Evolutionary conservation across 768 basidiomycete genomes (phyloP).

Genomic region (Mycena sanguinolenta): DNA sequence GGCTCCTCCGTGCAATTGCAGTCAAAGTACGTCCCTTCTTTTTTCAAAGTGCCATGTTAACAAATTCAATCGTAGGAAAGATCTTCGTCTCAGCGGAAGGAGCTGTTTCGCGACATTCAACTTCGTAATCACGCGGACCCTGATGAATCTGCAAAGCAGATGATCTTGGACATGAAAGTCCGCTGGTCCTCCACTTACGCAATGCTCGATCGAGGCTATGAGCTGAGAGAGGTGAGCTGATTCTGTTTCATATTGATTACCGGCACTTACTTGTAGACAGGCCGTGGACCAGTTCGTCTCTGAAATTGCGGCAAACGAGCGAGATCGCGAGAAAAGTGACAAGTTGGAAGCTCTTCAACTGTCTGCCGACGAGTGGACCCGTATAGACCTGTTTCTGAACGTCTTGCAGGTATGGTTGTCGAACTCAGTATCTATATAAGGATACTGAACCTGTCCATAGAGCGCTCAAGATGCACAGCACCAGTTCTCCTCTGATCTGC

Average conservation of each 20-base stretch:
- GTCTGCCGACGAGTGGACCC: slow-evolving; percentile 39
- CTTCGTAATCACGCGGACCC: neutral
- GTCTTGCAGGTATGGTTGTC: slow-evolving; percentile 31
- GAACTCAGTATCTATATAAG: neutral
- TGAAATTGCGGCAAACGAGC: slow-evolving; percentile 40
- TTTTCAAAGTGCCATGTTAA: slow-evolving; percentile 11
- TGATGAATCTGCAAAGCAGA: slow-evolving; percentile 18
- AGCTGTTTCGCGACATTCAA: slow-evolving; percentile 40
- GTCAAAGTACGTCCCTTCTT: slow-evolving; percentile 40
- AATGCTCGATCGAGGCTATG: slow-evolving; percentile 41
- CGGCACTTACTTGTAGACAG: slow-evolving; percentile 6
- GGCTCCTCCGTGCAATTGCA: slow-evolving; percentile 42
- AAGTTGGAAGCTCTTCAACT: slow-evolving; percentile 38
- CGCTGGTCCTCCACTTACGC: slow-evolving; percentile 46
- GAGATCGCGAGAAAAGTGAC: slow-evolving; percentile 14
- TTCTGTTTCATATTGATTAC: neutral
- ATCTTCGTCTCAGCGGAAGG: slow-evolving; percentile 41
- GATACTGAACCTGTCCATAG: slow-evolving; percentile 26
- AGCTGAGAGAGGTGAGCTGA: slow-evolving; percentile 33
- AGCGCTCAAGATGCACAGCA: slow-evolving; percentile 48
- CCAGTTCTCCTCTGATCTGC: slow-evolving; percentile 44
- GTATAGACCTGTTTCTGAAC: slow-evolving; percentile 35
- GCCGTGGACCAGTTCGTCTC: slow-evolving; percentile 38
- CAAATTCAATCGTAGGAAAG: slow-evolving; percentile 34
- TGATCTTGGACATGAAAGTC: slow-evolving; percentile 43